Evolutionary conservation across 2,329 filamentous ascomycete genomes (phyloP), one percentile per base, ranked within the genome.

Genomic region (Fusarium fujikuroi): DNA sequence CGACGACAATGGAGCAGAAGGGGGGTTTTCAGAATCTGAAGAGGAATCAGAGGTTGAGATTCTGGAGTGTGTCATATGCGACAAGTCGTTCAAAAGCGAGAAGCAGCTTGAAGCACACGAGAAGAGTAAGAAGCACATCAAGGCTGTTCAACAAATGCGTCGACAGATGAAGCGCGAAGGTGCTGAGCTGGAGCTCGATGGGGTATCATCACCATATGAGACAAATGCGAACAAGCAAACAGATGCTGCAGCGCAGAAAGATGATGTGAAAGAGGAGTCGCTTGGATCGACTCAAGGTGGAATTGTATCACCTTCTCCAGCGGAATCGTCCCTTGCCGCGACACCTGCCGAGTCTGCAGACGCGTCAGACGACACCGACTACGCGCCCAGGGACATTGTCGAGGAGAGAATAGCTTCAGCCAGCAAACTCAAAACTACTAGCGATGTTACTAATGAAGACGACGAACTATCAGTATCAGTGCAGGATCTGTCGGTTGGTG

Each of bases 41-140:
- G 85, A 84, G 18, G 88, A 89, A 32, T 86, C 85, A 4, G 88
- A 89, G 70, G 80, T 87, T 7, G 88, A 92, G 73, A 84, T 90
- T 36, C 88, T 93, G 60, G 91, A 91, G 76, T 98, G 96, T 79
- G 88, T 92, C 6, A 89, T 91, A 9, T 98, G 96, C 81, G 88
- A 90, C 74, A 94, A 93, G 74, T 87, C 84, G 0, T 99, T 98
- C 83, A 90, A 98, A 83, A 98, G 95, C 78, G 93, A 97, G 79
- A 95, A 94, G 74, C 95, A 98, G 79, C 95, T 93, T 69, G 91
- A 97, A 77, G 92, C 93, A 7, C 96, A 99, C 78, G 95, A 98
- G 83, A 94, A 92, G 84, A 98, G 95, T 86, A 99, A 97, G 81
- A 99, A 98, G 83, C 96, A 99, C 78, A 83, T 92, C 69, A 98